These are phyloP conservation scores for Avena sativa DNA, from an alignment of 176 grass and related monocot genomes.

Conservation along the genomic window DNA sequence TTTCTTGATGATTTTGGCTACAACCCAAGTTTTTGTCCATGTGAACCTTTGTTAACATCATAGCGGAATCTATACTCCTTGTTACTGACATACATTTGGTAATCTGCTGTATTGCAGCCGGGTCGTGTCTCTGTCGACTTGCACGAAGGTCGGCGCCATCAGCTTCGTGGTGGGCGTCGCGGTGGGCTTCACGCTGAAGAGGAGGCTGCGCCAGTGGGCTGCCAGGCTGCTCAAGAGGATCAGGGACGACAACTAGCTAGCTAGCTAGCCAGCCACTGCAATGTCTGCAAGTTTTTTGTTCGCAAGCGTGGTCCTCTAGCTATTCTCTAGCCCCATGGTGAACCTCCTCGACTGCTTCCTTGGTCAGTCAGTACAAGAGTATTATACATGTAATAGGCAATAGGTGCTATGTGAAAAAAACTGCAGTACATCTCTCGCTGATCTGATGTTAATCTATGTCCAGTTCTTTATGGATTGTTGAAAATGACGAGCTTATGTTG, in stretches of 20 bases:
- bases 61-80: background rate
- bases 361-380: too few species aligned
- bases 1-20: background rate
- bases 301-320: background rate
- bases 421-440: too few species aligned
- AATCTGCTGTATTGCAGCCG: slow-evolving; percentile 45
- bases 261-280: background rate
- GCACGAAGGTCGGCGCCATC: slow-evolving; percentile 66
- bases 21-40: too few species aligned
- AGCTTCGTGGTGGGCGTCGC: slow-evolving; percentile 68
- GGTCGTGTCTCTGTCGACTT: slow-evolving; percentile 66
- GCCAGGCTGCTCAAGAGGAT: slow-evolving; percentile 66
- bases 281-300: background rate
- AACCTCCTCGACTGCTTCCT: too few species aligned
- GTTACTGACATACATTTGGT: background rate
- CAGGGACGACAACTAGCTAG: slow-evolving; percentile 52
- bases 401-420: too few species aligned
- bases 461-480: too few species aligned
- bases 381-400: too few species aligned
- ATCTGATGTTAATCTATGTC: too few species aligned
- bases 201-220: slow-evolving; percentile 60
- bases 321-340: too few species aligned
- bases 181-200: slow-evolving; percentile 58
- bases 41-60: background rate
- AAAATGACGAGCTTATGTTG: too few species aligned